phyloP scores from a whole-genome alignment of 306 rosid genomes.

The Oemleria cerasiformis region DNA sequence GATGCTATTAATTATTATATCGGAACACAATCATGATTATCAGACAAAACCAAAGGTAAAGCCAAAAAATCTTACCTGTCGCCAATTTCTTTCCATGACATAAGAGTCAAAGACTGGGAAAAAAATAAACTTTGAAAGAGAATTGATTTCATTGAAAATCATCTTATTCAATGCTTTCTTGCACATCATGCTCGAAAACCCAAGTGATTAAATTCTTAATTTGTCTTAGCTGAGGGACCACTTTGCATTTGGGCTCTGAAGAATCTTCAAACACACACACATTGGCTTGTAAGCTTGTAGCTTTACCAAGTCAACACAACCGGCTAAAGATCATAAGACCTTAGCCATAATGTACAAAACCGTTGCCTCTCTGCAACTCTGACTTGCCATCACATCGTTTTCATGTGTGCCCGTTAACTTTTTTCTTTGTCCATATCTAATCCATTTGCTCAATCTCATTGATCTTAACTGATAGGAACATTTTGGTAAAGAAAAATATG shows the following conservation, averaged over 20 bases:
- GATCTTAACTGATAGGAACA: too few species aligned
- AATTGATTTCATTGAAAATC: neutral
- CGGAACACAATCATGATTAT: too few species aligned
- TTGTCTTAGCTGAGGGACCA: neutral
- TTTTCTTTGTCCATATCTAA: neutral
- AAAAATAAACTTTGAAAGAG: neutral
- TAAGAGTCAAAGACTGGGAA: neutral
- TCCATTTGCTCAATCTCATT: too few species aligned
- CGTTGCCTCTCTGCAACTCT: neutral
- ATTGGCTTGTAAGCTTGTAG: neutral
- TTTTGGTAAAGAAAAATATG: slow-evolving; percentile 24
- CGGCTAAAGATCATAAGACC: neutral
- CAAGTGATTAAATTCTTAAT: neutral
- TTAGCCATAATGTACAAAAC: neutral
- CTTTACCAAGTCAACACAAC: slow-evolving; percentile 2
- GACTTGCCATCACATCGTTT: neutral
- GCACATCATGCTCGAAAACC: neutral
- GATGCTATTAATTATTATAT: too few species aligned
- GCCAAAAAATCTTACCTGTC: neutral
- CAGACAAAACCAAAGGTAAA: neutral
- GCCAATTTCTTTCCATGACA: neutral
- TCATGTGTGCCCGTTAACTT: neutral
- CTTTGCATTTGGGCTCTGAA: neutral
- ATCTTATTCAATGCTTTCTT: neutral
- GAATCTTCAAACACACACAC: neutral